phyloP scores from a whole-genome alignment of 2,329 filamentous ascomycete genomes.

The Ploettnerulaceae sp. region DNA sequence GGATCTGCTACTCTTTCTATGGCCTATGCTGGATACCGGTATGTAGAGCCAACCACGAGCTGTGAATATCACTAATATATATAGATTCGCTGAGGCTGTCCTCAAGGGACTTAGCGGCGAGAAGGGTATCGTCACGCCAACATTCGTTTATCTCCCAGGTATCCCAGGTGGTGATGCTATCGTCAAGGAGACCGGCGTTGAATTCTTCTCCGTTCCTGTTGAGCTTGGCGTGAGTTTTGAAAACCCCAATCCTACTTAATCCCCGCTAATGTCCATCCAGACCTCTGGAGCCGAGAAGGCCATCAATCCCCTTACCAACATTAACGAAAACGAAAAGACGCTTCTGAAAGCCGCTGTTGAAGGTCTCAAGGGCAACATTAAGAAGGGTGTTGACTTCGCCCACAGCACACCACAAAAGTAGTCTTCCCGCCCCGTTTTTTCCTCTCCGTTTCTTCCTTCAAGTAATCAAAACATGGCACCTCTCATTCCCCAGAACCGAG shows the following conservation, averaged over 20 bases:
- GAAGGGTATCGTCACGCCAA: conserved; percentile 90
- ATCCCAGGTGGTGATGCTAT: conserved; percentile 83
- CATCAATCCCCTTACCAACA: conserved; percentile 68
- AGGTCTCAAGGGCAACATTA: conserved; percentile 87
- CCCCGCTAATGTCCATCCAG: conserved; percentile 44
- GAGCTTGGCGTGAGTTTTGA: conserved; percentile 78
- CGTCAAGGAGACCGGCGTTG: conserved; percentile 73
- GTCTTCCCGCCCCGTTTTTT: conserved; percentile 40
- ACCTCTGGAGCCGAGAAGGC: conserved; percentile 81
- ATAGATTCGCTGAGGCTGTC: conserved; percentile 87
- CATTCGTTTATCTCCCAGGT: conserved; percentile 91
- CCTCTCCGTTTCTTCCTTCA: not conserved
- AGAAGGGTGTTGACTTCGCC: conserved; percentile 87
- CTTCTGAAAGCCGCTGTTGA: conserved; percentile 71
- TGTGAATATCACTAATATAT: conserved; percentile 14
- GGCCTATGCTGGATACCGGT: conserved; percentile 94
- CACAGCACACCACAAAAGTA: conserved; percentile 86
- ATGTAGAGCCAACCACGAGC: conserved; percentile 30
- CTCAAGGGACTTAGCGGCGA: conserved; percentile 90
- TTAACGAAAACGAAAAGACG: conserved; percentile 84
- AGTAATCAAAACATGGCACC: not conserved
- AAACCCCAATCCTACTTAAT: not conserved
- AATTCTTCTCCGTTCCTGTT: conserved; percentile 95
- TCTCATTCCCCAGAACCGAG: not conserved
- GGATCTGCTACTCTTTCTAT: conserved; percentile 90